Evolutionary conservation across 1,284 basidiomycete species (phyloP), one percentile per base, ranked within the genome.

Genomic region (Gomphus sp.): DNA sequence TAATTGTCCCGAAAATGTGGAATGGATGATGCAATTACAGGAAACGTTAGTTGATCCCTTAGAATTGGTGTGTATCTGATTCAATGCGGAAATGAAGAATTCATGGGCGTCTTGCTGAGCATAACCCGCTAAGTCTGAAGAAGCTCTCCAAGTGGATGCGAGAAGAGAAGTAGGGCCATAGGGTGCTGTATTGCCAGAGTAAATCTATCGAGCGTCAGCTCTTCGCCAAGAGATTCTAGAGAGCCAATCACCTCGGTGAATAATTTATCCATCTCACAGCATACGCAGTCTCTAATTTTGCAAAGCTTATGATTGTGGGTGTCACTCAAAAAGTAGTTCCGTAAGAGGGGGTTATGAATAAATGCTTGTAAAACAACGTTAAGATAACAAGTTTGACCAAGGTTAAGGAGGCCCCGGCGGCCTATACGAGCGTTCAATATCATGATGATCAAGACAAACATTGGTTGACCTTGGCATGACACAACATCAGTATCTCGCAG

Each of bases 381-480:
- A 68, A 99, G 78, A 73, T 94, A 98, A 68, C 95, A 99, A 0
- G 95, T 98, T 66, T 96, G 91, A 5, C 93, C 92, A 7, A 98
- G 84, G 69, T 98, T 98, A 50, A 97, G 77, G 3, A 98, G 76
- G 0, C 95, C 95, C 59, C 93, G 81, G 10, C 91, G 85, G 58
- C 85, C 91, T 91, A 64, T 16, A 22, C 33, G 12, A 52, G 33
- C 22, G 11, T 45, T 18, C 37, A 39, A 47, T 16, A 25, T 28
- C 52, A 39, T 56, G 33, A 54, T 62, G 63, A 57, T 41, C n/a
- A 47, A 11, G 6, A 34, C 16, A 31, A 4, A 50, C 14, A 11
- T 10, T 18, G 49, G 61, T 67, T 36, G 55, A 82, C 87, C 80
- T 77, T 87, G 83, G 69, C 88, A 90, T 33, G 86, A 76, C 50